A percentile compares a stretch with the other conserved stretches of the same genome.
These are phyloP conservation scores for Glebionis coronaria DNA, from an alignment of 129 eudicot genomes.

Conservation along the genomic window DNA sequence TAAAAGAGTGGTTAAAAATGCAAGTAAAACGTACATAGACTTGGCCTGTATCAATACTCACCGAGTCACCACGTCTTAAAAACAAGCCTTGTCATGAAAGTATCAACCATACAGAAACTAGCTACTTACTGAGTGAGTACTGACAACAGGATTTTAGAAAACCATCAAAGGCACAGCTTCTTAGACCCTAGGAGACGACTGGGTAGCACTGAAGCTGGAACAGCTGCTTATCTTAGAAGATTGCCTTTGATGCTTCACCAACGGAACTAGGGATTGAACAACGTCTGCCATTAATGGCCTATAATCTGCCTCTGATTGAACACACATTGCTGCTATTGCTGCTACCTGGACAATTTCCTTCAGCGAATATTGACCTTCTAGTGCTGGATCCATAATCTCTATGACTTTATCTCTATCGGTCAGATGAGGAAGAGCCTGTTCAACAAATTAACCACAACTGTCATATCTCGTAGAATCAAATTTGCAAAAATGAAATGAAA, in stretches of 20 bases:
- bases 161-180: constrained; percentile 7
- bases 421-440: constrained; percentile 74
- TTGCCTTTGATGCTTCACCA: constrained; percentile 58
- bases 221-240: constrained; percentile 40
- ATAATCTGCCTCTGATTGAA: constrained; percentile 92
- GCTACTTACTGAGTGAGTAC: no score
- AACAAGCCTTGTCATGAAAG: no score
- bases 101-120: no score
- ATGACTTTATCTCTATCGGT: constrained; percentile 81
- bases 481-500: constrained; percentile 10
- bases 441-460: constrained; percentile 9
- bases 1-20: no score
- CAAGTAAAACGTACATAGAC: no score
- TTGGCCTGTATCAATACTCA: no score
- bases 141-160: no score
- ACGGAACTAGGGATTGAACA: constrained; percentile 82
- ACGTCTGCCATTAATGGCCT: constrained; percentile 96
- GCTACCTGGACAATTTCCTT: constrained; percentile 94
- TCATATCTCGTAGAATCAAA: neutral
- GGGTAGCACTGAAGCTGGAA: constrained; percentile 39
- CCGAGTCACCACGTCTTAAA: no score
- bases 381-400: constrained; percentile 81
- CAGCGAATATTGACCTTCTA: constrained; percentile 84
- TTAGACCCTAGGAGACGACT: constrained; percentile 52
- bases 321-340: constrained; percentile 97